Base-by-base conservation (phyloP, 768 basidiomycete genomes). In the Auricularia sp. region DNA sequence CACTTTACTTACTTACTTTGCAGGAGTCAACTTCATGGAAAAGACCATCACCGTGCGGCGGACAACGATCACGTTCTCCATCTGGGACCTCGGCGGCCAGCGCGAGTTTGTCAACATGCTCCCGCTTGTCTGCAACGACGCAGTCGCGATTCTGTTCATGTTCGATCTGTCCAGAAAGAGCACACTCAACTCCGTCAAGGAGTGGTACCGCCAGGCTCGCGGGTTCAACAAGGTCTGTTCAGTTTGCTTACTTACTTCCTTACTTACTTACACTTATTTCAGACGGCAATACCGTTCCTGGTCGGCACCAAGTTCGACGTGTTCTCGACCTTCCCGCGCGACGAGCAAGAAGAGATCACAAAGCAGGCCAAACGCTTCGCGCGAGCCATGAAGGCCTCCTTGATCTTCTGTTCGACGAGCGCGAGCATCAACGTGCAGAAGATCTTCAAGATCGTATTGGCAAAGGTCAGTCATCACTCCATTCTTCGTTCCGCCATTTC, bases 381-480 rank as follows among this genome's bases (percentile, higher is more conserved):
- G 67, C 89, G 92, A 75, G 97, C 97, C 62, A 99, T 99, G 97
- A 95, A 98, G 75, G 95, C 97, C 18, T 96, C 95, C n/a, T 79
- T 99, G 66, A 97, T 99, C 75, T 99, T 98, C 78, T 99, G 96
- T 78, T 98, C 96, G 62, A 99, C 97, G 61, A 92, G 93, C 61
- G 95, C 96, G 68, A 95, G 95, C 67, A 97, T 98, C 80, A 99
- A 99, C 77, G 96, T 99, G 64, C 97, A 99, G 81, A 99, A 99
- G 82, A 96, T 96, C 69, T 96, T 96, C 85, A 95, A 97, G 81
- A 97, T 97, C 75, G 93, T 96, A 56, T 83, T 96, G 62, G 91
- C 93, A 61, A 96, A 98, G 69, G 75, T 74, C 34, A 18, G 69
- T 63, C 14, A 14, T 14, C 13, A 7, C 0, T 42, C 39, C 39